Evolutionary conservation across 1,284 basidiomycete species (phyloP), one percentile per base, ranked within the genome.

Genomic region (Trametes versicolor): DNA sequence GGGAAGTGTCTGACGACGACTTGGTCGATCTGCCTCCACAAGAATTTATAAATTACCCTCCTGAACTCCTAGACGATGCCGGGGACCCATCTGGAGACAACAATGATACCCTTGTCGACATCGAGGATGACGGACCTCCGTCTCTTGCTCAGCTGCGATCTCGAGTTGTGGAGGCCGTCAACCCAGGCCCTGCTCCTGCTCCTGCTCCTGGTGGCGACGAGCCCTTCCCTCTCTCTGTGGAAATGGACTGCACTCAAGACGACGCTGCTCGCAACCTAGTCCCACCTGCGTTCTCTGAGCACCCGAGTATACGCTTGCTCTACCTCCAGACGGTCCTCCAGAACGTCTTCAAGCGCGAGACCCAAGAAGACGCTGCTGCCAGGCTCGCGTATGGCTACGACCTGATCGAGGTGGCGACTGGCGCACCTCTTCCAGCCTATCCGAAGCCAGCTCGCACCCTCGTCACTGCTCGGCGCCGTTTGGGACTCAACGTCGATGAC

Each of bases 321-420:
- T 55, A 55, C 19, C 21, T 55, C n/a, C 37, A 55, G 53, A n/a
- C 15, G 8, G 17, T 55, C 23, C 37, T 55, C 21, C 21, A 15
- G 23, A 55, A 43, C 19, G 19, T 29, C 2, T 41, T 41, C 37
- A 13, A 25, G n/a, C 13, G 9, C 8, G 37, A 13, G 4, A 55
- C 53, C 25, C n/a, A 17, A 12, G 39, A 25, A 12, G 23, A 27
- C 23, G n/a, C 45, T 13, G 23, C n/a, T 7, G 21, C n/a, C 2
- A 23, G 45, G 23, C 45, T 48, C 21, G 12, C 10, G 2, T 2
- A 48, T 13, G 45, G 45, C 21, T 48, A 25, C 10, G 45, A 48
- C 21, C 21, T 48, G 45, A 23, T 48, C 7, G 23, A 23, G 15
- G n/a, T 25, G 45, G 4, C 45, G 5, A 25, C 21, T 25, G 13